These are phyloP conservation scores for Didymella arachidicola DNA, from an alignment of 2,329 filamentous ascomycete genomes.

Conservation along the genomic window DNA sequence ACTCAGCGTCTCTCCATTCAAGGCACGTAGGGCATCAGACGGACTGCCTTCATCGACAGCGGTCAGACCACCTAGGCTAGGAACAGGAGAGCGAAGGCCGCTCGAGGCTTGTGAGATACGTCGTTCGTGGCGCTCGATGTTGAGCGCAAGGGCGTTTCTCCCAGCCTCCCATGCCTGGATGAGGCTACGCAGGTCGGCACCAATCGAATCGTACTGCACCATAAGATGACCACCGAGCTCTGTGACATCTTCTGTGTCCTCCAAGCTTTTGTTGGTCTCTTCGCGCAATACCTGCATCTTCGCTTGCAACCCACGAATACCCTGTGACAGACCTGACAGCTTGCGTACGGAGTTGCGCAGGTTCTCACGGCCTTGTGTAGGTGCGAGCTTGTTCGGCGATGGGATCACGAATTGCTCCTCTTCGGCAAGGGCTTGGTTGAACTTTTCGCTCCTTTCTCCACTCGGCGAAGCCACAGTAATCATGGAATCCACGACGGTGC, in stretches of 20 bases:
- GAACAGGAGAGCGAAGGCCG: conserved; percentile 57
- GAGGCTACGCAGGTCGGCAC: conserved; percentile 75
- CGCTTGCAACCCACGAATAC: conserved; percentile 89
- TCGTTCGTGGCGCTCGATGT: conserved; percentile 80
- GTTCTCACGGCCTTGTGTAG: conserved; percentile 78
- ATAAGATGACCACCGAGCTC: conserved; percentile 82
- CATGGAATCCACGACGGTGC: conserved; percentile 77
- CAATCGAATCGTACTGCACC: conserved; percentile 93
- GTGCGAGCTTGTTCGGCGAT: conserved; percentile 65
- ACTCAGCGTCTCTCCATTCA: conserved; percentile 74
- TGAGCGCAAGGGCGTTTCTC: conserved; percentile 80
- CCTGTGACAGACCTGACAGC: conserved; percentile 85
- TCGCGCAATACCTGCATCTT: conserved; percentile 93
- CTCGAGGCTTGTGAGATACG: conserved; percentile 61
- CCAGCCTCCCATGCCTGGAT: conserved; percentile 66
- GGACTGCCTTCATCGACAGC: conserved; percentile 62
- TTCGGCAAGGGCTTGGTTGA: conserved; percentile 76
- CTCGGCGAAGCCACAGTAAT: conserved; percentile 69
- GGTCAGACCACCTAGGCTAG: conserved; percentile 70
- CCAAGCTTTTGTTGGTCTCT: conserved; percentile 81
- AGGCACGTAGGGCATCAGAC: conserved; percentile 75
- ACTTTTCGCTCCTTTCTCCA: conserved; percentile 67
- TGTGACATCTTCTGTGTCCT: conserved; percentile 71
- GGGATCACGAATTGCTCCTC: conserved; percentile 70
- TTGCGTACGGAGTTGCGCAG: conserved; percentile 88